Evolutionary conservation across 306 rosid species (phyloP).

Genomic region (Comarum palustre): DNA sequence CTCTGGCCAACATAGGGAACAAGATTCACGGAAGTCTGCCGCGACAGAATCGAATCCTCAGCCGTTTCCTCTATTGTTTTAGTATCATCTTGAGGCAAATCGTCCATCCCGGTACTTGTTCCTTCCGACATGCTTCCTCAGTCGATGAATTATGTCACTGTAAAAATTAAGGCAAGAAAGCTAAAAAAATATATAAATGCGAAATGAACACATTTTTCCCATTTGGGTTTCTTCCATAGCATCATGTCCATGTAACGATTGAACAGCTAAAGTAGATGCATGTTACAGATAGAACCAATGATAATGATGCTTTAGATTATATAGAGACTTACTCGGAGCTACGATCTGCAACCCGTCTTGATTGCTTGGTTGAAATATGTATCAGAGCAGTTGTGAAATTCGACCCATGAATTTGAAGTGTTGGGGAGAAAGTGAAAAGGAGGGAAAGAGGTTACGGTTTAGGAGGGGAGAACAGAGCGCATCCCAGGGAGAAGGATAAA

Average conservation of each 20-base stretch:
- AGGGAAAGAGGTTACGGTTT: slow-evolving; percentile 27
- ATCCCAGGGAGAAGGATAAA: slow-evolving; percentile 51
- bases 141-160: not conserved
- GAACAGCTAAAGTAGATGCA: not conserved
- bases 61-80: slow-evolving; percentile 59
- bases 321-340: slow-evolving; percentile 14
- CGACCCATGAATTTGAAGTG: not conserved
- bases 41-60: slow-evolving; percentile 66
- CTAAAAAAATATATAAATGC: not conserved
- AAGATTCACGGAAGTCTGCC: slow-evolving; percentile 75
- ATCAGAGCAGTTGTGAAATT: not conserved
- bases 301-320: too few relatives aligned
- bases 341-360: slow-evolving; percentile 28
- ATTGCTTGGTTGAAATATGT: slow-evolving; percentile 19
- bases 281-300: not conserved
- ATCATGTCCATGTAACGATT: not conserved
- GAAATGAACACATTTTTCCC: not conserved
- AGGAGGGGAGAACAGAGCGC: slow-evolving; percentile 49
- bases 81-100: slow-evolving; percentile 69
- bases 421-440: slow-evolving; percentile 28
- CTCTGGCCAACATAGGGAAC: slow-evolving; percentile 79
- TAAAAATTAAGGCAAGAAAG: too few relatives aligned
- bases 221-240: not conserved
- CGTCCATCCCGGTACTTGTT: slow-evolving; percentile 57
- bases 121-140: slow-evolving; percentile 55